A percentile compares a stretch with the other conserved stretches of the same genome.
Conservation (phyloP, 139 green algal genomes). For the Chlorella sorokiniana region DNA sequence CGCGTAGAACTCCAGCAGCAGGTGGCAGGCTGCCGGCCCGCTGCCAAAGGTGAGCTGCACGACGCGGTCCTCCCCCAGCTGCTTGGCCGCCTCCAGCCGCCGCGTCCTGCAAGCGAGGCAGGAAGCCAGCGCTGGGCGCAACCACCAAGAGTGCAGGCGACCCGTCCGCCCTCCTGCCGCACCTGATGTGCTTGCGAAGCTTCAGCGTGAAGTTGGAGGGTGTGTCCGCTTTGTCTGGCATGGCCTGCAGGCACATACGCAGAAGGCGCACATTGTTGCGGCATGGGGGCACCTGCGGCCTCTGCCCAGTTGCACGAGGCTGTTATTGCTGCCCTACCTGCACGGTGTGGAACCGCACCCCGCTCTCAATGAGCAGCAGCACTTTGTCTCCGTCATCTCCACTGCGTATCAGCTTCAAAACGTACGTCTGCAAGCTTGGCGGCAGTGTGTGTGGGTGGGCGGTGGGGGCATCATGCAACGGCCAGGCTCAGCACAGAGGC, state of each 20-base stretch:
- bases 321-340: constrained; percentile 46
- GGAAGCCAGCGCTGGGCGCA: not conserved
- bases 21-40: constrained; percentile 81
- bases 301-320: too few relatives aligned
- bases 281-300: too few relatives aligned
- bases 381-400: constrained; percentile 94
- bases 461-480: not conserved
- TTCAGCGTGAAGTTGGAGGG: constrained; percentile 96
- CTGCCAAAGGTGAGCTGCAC: constrained; percentile 93
- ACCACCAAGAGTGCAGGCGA: not conserved
- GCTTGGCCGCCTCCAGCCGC: constrained; percentile 80
- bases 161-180: not conserved
- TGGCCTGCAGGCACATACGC: constrained; percentile 42
- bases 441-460: not conserved
- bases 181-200: constrained; percentile 93
- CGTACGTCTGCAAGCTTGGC: constrained; percentile 56
- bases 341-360: constrained; percentile 88
- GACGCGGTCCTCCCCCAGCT: constrained; percentile 95
- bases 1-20: constrained; percentile 97
- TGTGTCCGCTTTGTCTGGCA: constrained; percentile 72
- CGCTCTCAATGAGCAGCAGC: constrained; percentile 92
- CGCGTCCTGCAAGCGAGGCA: constrained; percentile 54
- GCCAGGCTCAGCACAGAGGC: not conserved
- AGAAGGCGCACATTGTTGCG: not conserved
- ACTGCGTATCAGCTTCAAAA: constrained; percentile 89